These are phyloP conservation scores for Psilocybe mexicana DNA, from an alignment of 1,284 basidiomycete genomes.

Conservation along the genomic window DNA sequence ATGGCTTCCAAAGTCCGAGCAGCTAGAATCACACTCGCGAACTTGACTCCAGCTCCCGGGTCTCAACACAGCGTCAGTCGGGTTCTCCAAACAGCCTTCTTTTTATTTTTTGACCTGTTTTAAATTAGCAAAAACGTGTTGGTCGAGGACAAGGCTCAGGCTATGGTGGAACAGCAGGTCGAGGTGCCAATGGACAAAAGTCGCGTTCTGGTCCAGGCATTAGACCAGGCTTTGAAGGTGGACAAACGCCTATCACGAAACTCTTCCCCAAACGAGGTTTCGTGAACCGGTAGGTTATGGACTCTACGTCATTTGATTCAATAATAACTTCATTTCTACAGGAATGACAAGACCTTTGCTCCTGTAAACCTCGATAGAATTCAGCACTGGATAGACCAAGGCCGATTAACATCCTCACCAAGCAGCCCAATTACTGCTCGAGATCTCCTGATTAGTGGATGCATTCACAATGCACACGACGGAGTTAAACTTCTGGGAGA, in stretches of 20 bases:
- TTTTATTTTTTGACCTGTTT: not conserved
- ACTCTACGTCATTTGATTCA: not conserved
- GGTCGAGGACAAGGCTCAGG: constrained; percentile 92
- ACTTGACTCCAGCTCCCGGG: constrained; percentile 59
- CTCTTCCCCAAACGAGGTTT: constrained; percentile 95
- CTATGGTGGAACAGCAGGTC: constrained; percentile 88
- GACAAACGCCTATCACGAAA: constrained; percentile 93
- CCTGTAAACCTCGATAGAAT: constrained; percentile 87
- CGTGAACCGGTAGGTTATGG: constrained; percentile 76
- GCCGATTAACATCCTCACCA: constrained; percentile 77
- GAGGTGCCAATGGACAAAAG: constrained; percentile 96
- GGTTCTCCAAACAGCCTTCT: not conserved
- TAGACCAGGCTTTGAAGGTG: constrained; percentile 88
- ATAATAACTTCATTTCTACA: constrained; percentile 29
- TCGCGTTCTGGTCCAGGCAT: constrained; percentile 92
- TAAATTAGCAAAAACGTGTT: constrained; percentile 82
- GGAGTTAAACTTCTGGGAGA: constrained; percentile 92
- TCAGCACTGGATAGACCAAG: constrained; percentile 89
- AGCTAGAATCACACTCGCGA: constrained; percentile 56
- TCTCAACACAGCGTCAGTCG: constrained; percentile 61
- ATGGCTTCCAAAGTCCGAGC: constrained; percentile 38
- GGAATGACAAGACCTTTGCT: constrained; percentile 74
- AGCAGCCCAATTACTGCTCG: constrained; percentile 87
- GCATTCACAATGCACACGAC: constrained; percentile 85
- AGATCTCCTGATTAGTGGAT: constrained; percentile 83